Base-by-base conservation (phyloP, 495 filamentous ascomycete genomes). In the Hypoxylon crocopeplum region DNA sequence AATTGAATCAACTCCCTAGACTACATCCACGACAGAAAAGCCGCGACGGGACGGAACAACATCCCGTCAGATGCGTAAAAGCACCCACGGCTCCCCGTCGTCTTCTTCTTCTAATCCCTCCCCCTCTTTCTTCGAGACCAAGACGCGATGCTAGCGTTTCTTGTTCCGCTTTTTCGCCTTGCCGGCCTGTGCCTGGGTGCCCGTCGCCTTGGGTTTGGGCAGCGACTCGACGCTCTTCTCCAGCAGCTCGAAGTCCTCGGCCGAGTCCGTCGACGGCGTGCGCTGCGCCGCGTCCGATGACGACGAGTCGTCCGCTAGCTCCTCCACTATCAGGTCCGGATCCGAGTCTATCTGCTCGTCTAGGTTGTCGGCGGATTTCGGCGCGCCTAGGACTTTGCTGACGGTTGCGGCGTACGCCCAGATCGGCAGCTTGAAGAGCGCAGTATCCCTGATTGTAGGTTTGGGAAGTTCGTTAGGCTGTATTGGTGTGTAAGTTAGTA, bases 361-460 rank as follows among this genome's bases (percentile, higher is more conserved):
- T 11, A 48, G 58, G 46, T 73, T 74, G 22, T 69, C 72, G 8
- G 64, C 67, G 16, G 60, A 32, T 24, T 72, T 67, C 6, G 68
- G 51, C 50, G 70, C 75, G 21, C 69, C 50, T 27, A 87, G 42
- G 36, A 86, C 56, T 5, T 80, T 79, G 34, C 87, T 82, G 54
- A 86, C 45, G 7, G 82, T 84, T 32, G 76, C 76, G n/a, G 66
- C 68, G 67, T 83, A 91, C 38, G 77, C 69, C 84, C 86, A 92
- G 37, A 82, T 45, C 0, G 91, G 91, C 5, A 93, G 71, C 29
- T 83, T 82, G 67, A 83, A 82, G 24, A 93, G 68, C 42, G 88
- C 82, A 0, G 91, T 95, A 59, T 93, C 84, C 22, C 74, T 79
- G 59, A 92, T 61, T 5, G 83, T 86, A 0, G 91, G 89, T 38